Base-by-base conservation (phyloP, 176 grass and related monocot genomes). In the Oryza australiensis region DNA sequence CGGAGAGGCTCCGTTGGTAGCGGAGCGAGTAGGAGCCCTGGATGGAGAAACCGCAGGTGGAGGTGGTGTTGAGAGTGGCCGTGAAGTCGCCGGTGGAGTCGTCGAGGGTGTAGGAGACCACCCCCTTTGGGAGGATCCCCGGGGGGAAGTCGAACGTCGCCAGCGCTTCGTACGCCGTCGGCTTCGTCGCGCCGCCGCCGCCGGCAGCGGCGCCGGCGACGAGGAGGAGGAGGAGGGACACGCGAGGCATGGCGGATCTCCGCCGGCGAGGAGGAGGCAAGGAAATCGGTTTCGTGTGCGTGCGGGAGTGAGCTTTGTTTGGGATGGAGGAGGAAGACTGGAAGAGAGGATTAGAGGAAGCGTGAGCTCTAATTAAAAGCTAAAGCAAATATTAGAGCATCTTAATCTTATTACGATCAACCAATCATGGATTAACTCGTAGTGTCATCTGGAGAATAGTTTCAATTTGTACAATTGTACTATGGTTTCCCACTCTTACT, bases 1-100 rank as follows among this genome's bases (percentile, higher is more conserved):
- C 95, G 40, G 88, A 49, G 88, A 98, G 91, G 35, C 80, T 72
- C 63, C 88, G 80, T 66, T 91, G 77, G 92, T 98, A 98, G 38
- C 86, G 82, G 15, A 98, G 90, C 72, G 94, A 90, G 92, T 98
- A 98, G 43, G 90, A 98, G 18, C 88, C 90, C 83, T 75, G 51
- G 81, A 98, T 94, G 83, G 92, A 89, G 90, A 94, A 94, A 38
- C 73, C 82, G 84, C 95, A 98, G 64, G 64, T 74, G 26, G 90
- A 89, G 48, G 64, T 79, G 18, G 69, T 35, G 71, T 88, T 77
- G 70, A 94, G 86, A 37, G 81, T 71, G 7, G 95, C 95, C 23
- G 88, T 87, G 95, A 98, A 98, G 51, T 88, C 86, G 55, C 95
- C 90, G 4, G 92, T 95, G 49, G 83, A 5, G 22, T 75, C 63